These are phyloP conservation scores for Globisporangium perplexum DNA, from an alignment of 352 stramenopile species.

Conservation along the genomic window DNA sequence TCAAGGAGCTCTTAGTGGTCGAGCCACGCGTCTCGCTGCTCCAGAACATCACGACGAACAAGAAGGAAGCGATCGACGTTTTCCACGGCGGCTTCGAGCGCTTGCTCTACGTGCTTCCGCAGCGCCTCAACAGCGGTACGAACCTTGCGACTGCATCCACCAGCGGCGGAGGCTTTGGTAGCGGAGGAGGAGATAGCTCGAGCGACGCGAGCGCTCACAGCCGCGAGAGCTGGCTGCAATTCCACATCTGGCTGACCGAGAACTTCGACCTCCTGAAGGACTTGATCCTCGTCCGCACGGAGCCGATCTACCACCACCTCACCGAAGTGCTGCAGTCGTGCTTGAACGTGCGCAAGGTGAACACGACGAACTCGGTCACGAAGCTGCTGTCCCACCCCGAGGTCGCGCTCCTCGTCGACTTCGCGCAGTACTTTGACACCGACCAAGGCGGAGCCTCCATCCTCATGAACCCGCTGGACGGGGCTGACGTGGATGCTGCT, in stretches of 20 bases:
- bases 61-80: conserved; percentile 70
- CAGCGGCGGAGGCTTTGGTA: background rate
- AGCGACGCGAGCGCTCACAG: conserved; percentile 12
- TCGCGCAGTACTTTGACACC: conserved; percentile 20
- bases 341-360: conserved; percentile 34
- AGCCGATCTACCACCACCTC: conserved; percentile 51
- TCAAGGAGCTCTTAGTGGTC: conserved; percentile 75
- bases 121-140: conserved; percentile 1
- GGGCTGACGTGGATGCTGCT: conserved; percentile 13
- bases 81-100: conserved; percentile 73
- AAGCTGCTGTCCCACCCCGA: conserved; percentile 18
- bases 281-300: conserved; percentile 53
- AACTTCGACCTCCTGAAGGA: conserved; percentile 61
- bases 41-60: conserved; percentile 62
- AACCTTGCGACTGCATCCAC: background rate
- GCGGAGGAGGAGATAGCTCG: background rate
- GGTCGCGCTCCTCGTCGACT: conserved; percentile 27
- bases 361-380: conserved; percentile 13
- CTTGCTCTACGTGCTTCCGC: conserved; percentile 38
- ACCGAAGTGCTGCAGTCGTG: conserved; percentile 50
- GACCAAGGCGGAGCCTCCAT: conserved; percentile 12
- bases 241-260: conserved; percentile 75
- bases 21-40: conserved; percentile 59
- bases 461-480: background rate
- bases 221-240: conserved; percentile 65